Percentiles rank a stretch among this genome's conserved stretches.
Evolutionary conservation across 176 grass and related monocot species (phyloP).

Genomic region (Oryza meridionalis): DNA sequence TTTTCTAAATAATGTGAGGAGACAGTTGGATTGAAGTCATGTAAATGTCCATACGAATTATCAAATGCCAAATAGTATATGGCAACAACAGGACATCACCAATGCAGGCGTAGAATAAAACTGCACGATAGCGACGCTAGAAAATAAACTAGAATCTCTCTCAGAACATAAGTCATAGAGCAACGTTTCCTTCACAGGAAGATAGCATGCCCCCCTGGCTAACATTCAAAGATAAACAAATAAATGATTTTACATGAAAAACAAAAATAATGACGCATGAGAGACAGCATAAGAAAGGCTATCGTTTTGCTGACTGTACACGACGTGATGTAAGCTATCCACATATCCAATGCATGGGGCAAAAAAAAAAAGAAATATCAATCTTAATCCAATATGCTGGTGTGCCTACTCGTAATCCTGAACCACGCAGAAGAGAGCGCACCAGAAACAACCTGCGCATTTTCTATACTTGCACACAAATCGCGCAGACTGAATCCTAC

Average conservation of each 20-base stretch:
- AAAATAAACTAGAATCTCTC: not conserved
- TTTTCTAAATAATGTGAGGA: constrained; percentile 4
- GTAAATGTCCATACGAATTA: not conserved
- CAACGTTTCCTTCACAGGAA: not conserved
- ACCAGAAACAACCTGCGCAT: not conserved
- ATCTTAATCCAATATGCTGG: not conserved
- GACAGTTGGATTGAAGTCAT: not conserved
- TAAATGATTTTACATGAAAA: not conserved
- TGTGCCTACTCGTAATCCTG: not conserved
- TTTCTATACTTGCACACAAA: not conserved
- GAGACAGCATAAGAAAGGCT: not conserved
- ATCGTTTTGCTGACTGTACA: not conserved
- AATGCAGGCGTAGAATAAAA: not conserved
- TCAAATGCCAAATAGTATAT: not conserved
- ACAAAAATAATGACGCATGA: not conserved
- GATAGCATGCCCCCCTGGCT: not conserved
- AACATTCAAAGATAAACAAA: not conserved
- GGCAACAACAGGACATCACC: constrained; percentile 3
- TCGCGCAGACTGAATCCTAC: not conserved
- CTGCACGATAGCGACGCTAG: not conserved
- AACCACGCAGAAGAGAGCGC: not conserved
- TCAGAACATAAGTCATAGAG: not conserved
- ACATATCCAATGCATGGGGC: not conserved
- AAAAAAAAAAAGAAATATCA: not conserved
- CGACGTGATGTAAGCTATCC: not conserved